Evolutionary conservation across 768 basidiomycete genomes (phyloP).

Genomic region (Tulasnella sp.): DNA sequence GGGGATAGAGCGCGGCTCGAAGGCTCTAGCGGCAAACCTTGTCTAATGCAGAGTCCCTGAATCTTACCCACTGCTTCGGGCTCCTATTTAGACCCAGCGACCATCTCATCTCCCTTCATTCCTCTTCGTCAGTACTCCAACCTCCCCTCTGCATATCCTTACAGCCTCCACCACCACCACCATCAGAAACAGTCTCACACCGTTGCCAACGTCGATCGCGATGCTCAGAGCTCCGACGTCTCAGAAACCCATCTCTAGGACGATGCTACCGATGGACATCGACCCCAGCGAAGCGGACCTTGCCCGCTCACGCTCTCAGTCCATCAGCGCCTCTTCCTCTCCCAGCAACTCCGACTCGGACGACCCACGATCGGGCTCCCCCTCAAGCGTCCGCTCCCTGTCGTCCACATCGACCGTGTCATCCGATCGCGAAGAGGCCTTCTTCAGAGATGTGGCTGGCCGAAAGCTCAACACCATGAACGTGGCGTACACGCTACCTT

Average conservation of each 20-base stretch:
- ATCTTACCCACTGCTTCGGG: constrained; percentile 25
- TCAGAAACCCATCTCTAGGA: neutral
- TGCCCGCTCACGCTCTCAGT: constrained; percentile 20
- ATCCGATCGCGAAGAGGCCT: constrained; percentile 43
- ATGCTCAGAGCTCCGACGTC: constrained; percentile 22
- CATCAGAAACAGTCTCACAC: neutral
- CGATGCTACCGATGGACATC: neutral
- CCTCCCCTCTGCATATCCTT: constrained; percentile 19
- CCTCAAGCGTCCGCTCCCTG: constrained; percentile 26
- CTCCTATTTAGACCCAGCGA: constrained; percentile 28
- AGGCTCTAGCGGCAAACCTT: constrained; percentile 28
- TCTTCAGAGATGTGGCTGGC: constrained; percentile 58
- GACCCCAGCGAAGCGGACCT: neutral
- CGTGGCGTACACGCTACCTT: constrained; percentile 62
- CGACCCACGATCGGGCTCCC: constrained; percentile 32
- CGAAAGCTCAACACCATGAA: constrained; percentile 62
- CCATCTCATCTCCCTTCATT: constrained; percentile 17
- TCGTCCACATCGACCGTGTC: constrained; percentile 36
- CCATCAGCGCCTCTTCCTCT: constrained; percentile 35
- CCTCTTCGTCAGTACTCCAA: constrained; percentile 19
- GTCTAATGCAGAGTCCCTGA: constrained; percentile 26
- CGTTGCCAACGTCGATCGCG: neutral
- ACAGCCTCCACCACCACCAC: constrained; percentile 3
- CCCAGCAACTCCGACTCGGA: constrained; percentile 29
- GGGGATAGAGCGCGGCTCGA: constrained; percentile 1